A percentile compares a stretch with the other conserved stretches of the same genome.
Conservation (phyloP, 2,329 filamentous ascomycete species). For the Xylariaceae sp. region DNA sequence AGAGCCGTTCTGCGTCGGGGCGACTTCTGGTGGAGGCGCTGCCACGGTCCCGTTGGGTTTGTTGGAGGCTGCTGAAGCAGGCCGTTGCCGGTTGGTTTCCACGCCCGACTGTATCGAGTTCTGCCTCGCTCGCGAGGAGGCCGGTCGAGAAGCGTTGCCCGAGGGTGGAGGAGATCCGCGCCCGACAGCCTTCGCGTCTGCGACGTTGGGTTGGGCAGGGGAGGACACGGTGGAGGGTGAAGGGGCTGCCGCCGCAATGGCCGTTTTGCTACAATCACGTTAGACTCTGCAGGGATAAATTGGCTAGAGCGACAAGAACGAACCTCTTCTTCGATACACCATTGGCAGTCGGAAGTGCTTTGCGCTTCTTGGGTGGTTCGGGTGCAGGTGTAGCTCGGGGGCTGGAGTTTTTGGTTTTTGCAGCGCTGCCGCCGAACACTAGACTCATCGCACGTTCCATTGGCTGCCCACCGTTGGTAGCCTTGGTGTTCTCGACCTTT, state of each 20-base stretch:
- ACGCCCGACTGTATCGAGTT: slow-evolving; percentile 59
- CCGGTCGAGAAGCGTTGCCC: slow-evolving; percentile 48
- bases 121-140: slow-evolving; percentile 65
- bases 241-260: slow-evolving; percentile 38
- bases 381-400: slow-evolving; percentile 61
- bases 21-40: slow-evolving; percentile 30
- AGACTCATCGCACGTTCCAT: slow-evolving; percentile 64
- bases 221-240: slow-evolving; percentile 70
- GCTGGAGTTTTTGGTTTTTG: slow-evolving; percentile 55
- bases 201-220: slow-evolving; percentile 62
- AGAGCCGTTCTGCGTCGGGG: slow-evolving; percentile 20
- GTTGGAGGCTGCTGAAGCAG: slow-evolving; percentile 53
- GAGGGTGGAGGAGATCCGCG: slow-evolving; percentile 53
- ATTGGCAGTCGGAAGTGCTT: slow-evolving; percentile 56
- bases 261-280: slow-evolving; percentile 19
- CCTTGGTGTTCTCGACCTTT: slow-evolving; percentile 73
- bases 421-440: slow-evolving; percentile 40
- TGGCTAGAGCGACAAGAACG: slow-evolving; percentile 18
- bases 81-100: slow-evolving; percentile 47
- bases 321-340: slow-evolving; percentile 75
- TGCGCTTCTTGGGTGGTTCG: slow-evolving; percentile 66
- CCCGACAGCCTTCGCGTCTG: slow-evolving; percentile 47
- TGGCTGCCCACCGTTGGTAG: slow-evolving; percentile 37
- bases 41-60: slow-evolving; percentile 47
- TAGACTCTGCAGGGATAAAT: slow-evolving; percentile 5